Conservation (phyloP, 2,329 filamentous ascomycete species). For the Pseudopyrenochaeta lycopersici region DNA sequence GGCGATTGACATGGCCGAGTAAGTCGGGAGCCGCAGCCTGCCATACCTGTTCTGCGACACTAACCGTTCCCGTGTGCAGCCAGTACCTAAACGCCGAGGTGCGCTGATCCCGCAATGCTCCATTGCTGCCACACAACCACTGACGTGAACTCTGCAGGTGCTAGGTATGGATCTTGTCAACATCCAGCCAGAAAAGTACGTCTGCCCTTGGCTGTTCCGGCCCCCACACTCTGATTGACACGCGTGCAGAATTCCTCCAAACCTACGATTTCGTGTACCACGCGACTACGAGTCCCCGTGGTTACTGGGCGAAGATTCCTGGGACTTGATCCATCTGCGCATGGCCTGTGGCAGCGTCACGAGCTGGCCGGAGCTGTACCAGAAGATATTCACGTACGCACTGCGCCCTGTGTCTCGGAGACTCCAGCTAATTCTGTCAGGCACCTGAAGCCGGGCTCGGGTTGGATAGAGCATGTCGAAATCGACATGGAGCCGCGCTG, state of each 20-base stretch:
- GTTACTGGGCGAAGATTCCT: constrained; percentile 72
- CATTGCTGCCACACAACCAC: constrained; percentile 30
- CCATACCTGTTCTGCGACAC: constrained; percentile 23
- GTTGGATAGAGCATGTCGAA: constrained; percentile 86
- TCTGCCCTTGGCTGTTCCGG: constrained; percentile 50
- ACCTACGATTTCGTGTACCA: constrained; percentile 71
- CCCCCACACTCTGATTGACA: constrained; percentile 39
- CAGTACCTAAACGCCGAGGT: constrained; percentile 66
- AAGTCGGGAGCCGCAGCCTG: constrained; percentile 49
- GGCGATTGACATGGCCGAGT: constrained; percentile 86
- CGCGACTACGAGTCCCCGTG: constrained; percentile 83
- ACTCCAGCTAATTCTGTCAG: constrained; percentile 55
- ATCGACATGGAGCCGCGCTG: constrained; percentile 82
- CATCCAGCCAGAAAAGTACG: constrained; percentile 66
- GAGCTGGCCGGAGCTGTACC: constrained; percentile 79
- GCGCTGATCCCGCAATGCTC: constrained; percentile 22
- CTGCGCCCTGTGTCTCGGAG: constrained; percentile 1
- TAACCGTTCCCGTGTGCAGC: constrained; percentile 47
- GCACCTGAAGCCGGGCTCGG: constrained; percentile 78
- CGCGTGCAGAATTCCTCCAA: constrained; percentile 71
- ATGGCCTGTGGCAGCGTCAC: constrained; percentile 80
- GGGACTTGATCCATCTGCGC: constrained; percentile 85
- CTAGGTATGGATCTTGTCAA: constrained; percentile 68
- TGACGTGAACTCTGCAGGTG: constrained; percentile 53
- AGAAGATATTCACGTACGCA: constrained; percentile 71